Conservation (phyloP, 2,329 filamentous ascomycete genomes). For the Phialocephala subalpina region DNA sequence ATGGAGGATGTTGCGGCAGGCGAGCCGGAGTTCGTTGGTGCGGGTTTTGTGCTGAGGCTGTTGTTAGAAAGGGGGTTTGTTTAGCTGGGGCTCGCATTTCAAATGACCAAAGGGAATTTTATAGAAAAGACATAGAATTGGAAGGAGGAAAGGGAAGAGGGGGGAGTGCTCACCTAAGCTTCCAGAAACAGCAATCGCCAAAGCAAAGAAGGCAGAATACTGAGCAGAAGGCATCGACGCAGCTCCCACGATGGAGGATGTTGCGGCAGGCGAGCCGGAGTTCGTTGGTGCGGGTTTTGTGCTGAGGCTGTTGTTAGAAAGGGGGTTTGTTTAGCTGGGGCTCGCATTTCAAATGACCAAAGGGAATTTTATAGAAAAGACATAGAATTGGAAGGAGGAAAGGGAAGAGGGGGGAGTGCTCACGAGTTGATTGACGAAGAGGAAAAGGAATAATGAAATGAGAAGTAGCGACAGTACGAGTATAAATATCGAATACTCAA, state of each 20-base stretch:
- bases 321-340: not conserved
- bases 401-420: not conserved
- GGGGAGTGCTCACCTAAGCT: too few relatives aligned
- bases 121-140: too few relatives aligned
- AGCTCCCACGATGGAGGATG: not conserved
- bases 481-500: not conserved
- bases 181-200: not conserved
- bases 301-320: not conserved
- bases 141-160: too few relatives aligned
- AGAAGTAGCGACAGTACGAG: slow-evolving; percentile 6
- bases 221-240: not conserved
- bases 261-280: not conserved
- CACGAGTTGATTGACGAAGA: not conserved
- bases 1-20: not conserved
- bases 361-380: not conserved
- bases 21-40: not conserved
- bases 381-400: not conserved
- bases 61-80: not conserved
- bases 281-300: slow-evolving; percentile 12
- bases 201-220: slow-evolving; percentile 16
- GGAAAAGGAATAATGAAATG: not conserved
- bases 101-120: too few relatives aligned
- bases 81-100: not conserved
- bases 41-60: slow-evolving; percentile 13
- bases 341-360: not conserved